A percentile compares a stretch with the other conserved stretches of the same genome.
phyloP scores from a whole-genome alignment of 306 rosid genomes.

The Medicago arabica region DNA sequence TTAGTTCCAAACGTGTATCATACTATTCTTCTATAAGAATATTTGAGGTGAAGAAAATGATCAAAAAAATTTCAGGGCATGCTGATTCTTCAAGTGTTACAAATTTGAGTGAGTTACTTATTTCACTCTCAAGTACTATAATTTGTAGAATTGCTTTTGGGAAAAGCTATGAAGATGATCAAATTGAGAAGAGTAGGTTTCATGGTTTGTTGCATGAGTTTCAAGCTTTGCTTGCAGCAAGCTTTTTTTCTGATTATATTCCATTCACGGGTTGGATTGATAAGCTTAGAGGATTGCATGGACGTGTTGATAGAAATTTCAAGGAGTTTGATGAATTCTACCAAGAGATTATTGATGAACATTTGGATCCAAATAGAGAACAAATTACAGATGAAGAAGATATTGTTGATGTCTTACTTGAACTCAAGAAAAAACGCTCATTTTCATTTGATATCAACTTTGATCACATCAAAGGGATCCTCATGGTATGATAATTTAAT shows the following conservation, averaged over 20 bases:
- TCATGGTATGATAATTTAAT: too few relatives aligned
- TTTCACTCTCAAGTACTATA: neutral
- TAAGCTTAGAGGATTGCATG: constrained; percentile 21
- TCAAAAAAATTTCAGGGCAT: neutral
- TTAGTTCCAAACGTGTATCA: constrained; percentile 21
- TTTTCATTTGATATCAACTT: too few relatives aligned
- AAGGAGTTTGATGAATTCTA: constrained; percentile 22
- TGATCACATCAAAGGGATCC: too few relatives aligned
- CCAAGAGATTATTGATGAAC: constrained; percentile 29
- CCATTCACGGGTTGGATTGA: constrained; percentile 37
- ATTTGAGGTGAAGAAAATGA: constrained; percentile 29
- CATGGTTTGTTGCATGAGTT: neutral
- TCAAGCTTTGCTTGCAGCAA: neutral
- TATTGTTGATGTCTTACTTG: too few relatives aligned
- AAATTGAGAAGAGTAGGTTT: neutral
- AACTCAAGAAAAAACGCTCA: too few relatives aligned
- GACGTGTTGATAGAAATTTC: constrained; percentile 22
- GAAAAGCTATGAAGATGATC: constrained; percentile 28
- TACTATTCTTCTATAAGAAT: constrained; percentile 20
- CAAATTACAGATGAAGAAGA: too few relatives aligned
- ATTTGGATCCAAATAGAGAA: neutral
- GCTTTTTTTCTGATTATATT: constrained; percentile 17
- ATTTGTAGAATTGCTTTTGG: constrained; percentile 24
- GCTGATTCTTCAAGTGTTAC: neutral
- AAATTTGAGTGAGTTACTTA: neutral